Conservation (phyloP, 1,139 yeast species). For the Suhomyces ambrosiae region DNA sequence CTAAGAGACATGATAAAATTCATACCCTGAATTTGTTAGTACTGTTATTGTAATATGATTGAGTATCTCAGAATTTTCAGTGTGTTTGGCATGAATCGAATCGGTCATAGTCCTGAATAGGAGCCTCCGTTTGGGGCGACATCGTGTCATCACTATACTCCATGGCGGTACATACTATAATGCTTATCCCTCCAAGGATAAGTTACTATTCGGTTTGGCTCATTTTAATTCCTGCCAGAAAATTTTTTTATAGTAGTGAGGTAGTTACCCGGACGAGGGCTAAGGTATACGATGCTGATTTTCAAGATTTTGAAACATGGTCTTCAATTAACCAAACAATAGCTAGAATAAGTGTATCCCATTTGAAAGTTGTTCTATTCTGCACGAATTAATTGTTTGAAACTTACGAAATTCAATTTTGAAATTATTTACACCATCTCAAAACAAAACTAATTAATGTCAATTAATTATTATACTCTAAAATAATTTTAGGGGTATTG, state of each 20-base stretch:
- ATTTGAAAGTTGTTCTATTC: no score
- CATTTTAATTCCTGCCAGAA: neutral
- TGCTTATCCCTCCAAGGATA: conserved; percentile 7
- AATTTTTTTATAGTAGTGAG: conserved; percentile 3
- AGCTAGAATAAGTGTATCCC: no score
- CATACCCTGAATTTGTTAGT: conserved; percentile 5
- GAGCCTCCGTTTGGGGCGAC: conserved; percentile 64
- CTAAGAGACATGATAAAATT: neutral
- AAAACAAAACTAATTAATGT: no score
- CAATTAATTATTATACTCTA: no score
- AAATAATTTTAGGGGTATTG: no score
- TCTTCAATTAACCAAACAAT: no score
- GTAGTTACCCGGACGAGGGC: conserved; percentile 19
- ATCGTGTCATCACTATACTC: conserved; percentile 45
- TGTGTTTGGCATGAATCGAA: conserved; percentile 55
- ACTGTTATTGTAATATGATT: conserved; percentile 2
- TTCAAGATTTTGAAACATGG: no score
- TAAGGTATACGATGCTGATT: neutral
- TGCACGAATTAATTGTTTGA: no score
- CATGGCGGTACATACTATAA: conserved; percentile 12
- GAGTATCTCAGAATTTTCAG: conserved; percentile 51
- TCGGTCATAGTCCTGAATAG: conserved; percentile 61
- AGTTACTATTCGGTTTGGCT: conserved; percentile 1
- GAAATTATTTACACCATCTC: no score
- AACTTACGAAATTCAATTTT: no score